Percentiles rank a stretch among this genome's conserved stretches.
Evolutionary conservation across 2,329 filamentous ascomycete species (phyloP).

Genomic region (Colletotrichum sp.): DNA sequence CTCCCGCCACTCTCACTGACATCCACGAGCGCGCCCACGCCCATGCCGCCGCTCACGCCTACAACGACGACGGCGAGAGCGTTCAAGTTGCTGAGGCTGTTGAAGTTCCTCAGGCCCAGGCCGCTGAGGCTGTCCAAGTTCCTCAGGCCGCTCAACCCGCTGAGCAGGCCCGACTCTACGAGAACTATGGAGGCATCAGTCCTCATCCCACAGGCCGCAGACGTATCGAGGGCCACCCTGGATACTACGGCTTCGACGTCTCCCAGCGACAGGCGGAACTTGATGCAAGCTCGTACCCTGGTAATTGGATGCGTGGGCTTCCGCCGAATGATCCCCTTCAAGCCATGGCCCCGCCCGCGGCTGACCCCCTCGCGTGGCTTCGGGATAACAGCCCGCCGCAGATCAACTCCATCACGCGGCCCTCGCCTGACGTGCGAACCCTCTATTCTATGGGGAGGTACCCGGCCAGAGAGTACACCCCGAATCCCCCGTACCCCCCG

Average conservation of each 20-base stretch:
- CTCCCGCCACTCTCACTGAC: not conserved
- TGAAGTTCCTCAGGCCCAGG: not conserved
- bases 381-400: not conserved
- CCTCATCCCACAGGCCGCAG: not conserved
- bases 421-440: not conserved
- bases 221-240: not conserved
- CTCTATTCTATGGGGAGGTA: not conserved
- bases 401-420: not conserved
- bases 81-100: not conserved
- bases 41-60: not conserved
- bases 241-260: not conserved
- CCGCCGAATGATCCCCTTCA: not conserved
- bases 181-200: not conserved
- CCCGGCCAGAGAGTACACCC: not conserved
- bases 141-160: not conserved
- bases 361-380: not conserved
- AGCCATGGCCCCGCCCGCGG: not conserved
- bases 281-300: not conserved
- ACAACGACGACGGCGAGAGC: not conserved
- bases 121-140: accelerated
- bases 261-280: not conserved
- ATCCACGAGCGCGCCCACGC: not conserved
- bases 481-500: not conserved
- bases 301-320: not conserved
- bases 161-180: not conserved